phyloP scores from a whole-genome alignment of 345 rosid species.

The Camelina hispida region DNA sequence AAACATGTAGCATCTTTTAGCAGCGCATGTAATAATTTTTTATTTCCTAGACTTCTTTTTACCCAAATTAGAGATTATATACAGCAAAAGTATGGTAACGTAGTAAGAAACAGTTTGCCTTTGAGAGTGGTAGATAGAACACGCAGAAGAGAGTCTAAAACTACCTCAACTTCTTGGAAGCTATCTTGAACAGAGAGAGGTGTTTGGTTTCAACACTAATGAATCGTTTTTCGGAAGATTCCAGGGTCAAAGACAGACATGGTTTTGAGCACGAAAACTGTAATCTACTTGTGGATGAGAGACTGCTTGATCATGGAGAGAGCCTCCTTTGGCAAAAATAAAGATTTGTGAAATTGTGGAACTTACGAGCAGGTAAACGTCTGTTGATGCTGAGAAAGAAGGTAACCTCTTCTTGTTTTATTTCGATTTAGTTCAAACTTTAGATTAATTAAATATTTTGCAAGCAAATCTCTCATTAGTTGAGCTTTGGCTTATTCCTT shows the following conservation, averaged over 20 bases:
- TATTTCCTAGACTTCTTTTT: neutral
- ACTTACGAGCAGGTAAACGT: neutral
- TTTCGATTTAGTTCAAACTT: neutral
- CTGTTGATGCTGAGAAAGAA: slow-evolving; percentile 2
- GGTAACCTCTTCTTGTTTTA: neutral
- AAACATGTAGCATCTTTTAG: slow-evolving; percentile 21
- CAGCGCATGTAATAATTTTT: slow-evolving; percentile 16
- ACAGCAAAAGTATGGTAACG: neutral
- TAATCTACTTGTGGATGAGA: neutral
- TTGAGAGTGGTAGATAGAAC: slow-evolving; percentile 18
- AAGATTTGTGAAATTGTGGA: neutral
- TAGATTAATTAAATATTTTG: neutral
- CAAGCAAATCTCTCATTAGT: neutral
- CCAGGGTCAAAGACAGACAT: neutral
- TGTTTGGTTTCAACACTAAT: neutral
- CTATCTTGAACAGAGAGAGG: neutral
- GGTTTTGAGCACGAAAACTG: neutral
- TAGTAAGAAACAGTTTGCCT: slow-evolving; percentile 10
- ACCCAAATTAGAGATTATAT: slow-evolving; percentile 2
- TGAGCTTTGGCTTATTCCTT: neutral
- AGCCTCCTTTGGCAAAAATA: neutral
- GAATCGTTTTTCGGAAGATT: neutral
- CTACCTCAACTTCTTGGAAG: neutral
- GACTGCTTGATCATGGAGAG: neutral
- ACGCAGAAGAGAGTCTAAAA: neutral